Conservation (phyloP, 2,329 filamentous ascomycete species). For the Rosellinia necatrix region DNA sequence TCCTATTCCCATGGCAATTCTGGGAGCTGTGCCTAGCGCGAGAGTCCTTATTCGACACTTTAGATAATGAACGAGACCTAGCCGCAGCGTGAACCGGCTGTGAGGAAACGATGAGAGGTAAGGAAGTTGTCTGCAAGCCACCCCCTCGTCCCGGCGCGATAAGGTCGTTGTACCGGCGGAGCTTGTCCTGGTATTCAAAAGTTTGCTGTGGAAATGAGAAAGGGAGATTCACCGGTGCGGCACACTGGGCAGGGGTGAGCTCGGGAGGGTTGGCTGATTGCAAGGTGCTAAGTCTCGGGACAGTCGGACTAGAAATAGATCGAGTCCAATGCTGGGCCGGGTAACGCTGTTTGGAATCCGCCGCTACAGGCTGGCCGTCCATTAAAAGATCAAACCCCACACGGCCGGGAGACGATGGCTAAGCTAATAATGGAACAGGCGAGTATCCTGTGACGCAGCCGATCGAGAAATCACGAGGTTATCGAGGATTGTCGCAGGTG, state of each 20-base stretch:
- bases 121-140: constrained; percentile 60
- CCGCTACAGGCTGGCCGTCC: constrained; percentile 56
- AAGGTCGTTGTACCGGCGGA: constrained; percentile 69
- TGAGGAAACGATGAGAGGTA: constrained; percentile 59
- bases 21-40: constrained; percentile 53
- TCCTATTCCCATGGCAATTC: constrained; percentile 69
- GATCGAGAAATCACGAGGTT: constrained; percentile 3
- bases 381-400: constrained; percentile 48
- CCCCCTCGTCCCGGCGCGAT: constrained; percentile 60
- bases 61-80: constrained; percentile 63
- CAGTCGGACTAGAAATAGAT: constrained; percentile 42
- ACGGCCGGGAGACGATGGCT: constrained; percentile 33
- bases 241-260: constrained; percentile 33
- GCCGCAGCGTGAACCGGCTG: constrained; percentile 61
- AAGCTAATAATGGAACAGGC: constrained; percentile 26
- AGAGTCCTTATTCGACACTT: constrained; percentile 61
- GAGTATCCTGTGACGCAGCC: constrained; percentile 31
- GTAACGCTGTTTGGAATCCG: constrained; percentile 55
- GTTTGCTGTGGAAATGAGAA: constrained; percentile 63
- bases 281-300: constrained; percentile 40
- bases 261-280: constrained; percentile 32
- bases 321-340: constrained; percentile 49
- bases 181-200: constrained; percentile 64
- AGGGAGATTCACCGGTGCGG: constrained; percentile 58
- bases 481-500: constrained; percentile 5